These are phyloP conservation scores for Periconia digitata DNA, from an alignment of 2,329 filamentous ascomycete species.

Conservation along the genomic window DNA sequence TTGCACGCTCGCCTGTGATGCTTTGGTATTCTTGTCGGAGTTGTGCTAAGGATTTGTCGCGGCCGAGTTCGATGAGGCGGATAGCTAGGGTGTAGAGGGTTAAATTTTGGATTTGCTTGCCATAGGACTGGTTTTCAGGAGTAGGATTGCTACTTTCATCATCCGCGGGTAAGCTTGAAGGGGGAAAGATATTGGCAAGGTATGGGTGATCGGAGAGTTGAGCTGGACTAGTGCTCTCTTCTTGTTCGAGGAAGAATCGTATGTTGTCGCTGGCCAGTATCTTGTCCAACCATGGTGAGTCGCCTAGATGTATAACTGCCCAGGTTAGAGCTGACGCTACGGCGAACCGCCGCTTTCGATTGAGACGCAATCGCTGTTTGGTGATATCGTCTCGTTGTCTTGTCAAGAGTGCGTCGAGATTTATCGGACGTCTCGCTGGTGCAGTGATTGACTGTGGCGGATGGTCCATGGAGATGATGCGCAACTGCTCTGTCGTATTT, in stretches of 20 bases:
- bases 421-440: neutral
- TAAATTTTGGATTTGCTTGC: no score
- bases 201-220: conserved; percentile 2
- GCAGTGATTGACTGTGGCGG: no score
- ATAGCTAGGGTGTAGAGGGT: conserved; percentile 7
- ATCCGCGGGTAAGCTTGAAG: no score
- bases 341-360: conserved; percentile 11
- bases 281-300: conserved; percentile 8
- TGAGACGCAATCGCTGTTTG: conserved; percentile 1
- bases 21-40: neutral
- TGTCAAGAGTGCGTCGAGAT: neutral
- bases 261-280: conserved; percentile 1
- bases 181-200: conserved; percentile 2
- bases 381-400: neutral
- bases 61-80: conserved; percentile 11
- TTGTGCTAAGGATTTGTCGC: conserved; percentile 3
- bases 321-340: conserved; percentile 10
- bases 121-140: no score
- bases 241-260: conserved; percentile 3
- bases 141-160: no score
- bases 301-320: conserved; percentile 11
- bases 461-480: neutral
- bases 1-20: neutral
- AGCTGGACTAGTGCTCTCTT: neutral
- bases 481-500: no score